Base-by-base conservation (phyloP, 257 asterid species). In the Gentiana straminea region DNA sequence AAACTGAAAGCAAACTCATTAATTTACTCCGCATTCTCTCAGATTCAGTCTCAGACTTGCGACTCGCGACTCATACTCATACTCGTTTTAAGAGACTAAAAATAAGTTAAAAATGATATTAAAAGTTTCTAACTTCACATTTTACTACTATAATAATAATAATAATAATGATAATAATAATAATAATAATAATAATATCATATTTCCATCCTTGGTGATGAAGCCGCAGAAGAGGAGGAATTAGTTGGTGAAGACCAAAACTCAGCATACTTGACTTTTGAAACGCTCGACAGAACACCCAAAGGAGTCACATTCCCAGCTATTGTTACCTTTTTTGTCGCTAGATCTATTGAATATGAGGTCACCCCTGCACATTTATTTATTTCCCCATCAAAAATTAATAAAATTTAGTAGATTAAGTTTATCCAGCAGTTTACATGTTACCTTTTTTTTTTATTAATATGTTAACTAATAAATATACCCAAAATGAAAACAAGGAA, bases 231-330 rank as follows among this genome's bases (percentile, higher is more conserved):
- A 0, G 82, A 77, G 0, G 75, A 61, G 0, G 81, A 64, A 0
- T 73, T n/a, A 0, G 79, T 10, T 33, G 88, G 79, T 36, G 84
- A 73, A 57, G 86, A 70, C 97, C 97, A 88, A 24, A 88, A 81
- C 55, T 84, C 86, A 7, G 97, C 95, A 52, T 74, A 77, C 67
- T 88, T 88, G 54, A 88, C 94, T 69, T 79, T 84, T 0, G 97
- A 88, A 66, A 88, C 75, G 75, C 91, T 88, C 32, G 81, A 39
- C 32, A 88, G 76, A 47, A 88, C 97, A 5, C 81, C 83, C 13
- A 73, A 43, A 32, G 95, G 82, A 12, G 84, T 85, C 68, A 88
- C 94, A 33, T 85, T 73, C 38, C 97, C 97, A 2, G 71, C 55
- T 38, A 88, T 73, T 0, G 83, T 85, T 73, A 88, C 97, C 55